Conservation (phyloP, 2,329 filamentous ascomycete species). For the Cadophora sp. region DNA sequence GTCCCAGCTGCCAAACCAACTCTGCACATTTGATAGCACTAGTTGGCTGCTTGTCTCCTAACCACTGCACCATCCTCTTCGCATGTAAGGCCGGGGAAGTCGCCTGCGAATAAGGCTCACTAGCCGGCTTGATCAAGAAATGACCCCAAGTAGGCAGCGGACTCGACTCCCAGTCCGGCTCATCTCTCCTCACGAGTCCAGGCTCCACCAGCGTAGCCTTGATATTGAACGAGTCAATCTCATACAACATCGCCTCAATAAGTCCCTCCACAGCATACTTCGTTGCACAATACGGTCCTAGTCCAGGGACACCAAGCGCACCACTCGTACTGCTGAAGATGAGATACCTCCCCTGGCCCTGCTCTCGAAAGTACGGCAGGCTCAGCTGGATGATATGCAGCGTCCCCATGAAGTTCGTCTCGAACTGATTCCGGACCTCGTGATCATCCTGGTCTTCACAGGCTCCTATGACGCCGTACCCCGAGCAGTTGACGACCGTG, state of each 20-base stretch:
- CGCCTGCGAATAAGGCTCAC: slow-evolving; percentile 78
- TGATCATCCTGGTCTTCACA: slow-evolving; percentile 97
- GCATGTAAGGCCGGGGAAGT: slow-evolving; percentile 88
- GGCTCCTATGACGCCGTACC: slow-evolving; percentile 92
- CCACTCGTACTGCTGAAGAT: slow-evolving; percentile 95
- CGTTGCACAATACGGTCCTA: slow-evolving; percentile 94
- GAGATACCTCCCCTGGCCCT: slow-evolving; percentile 80
- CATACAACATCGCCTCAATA: slow-evolving; percentile 96
- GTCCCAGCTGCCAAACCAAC: slow-evolving; percentile 91
- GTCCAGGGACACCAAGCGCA: slow-evolving; percentile 88
- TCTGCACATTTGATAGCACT: slow-evolving; percentile 93
- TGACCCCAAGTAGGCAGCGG: slow-evolving; percentile 86
- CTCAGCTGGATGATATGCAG: slow-evolving; percentile 91
- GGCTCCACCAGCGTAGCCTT: slow-evolving; percentile 94
- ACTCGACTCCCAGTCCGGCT: slow-evolving; percentile 60
- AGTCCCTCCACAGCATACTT: slow-evolving; percentile 97
- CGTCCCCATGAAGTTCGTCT: slow-evolving; percentile 97
- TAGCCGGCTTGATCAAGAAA: slow-evolving; percentile 87
- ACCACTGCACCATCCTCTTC: slow-evolving; percentile 90
- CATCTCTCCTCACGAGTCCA: slow-evolving; percentile 85
- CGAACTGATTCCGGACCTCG: slow-evolving; percentile 94
- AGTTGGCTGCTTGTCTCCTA: slow-evolving; percentile 89
- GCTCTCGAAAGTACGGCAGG: slow-evolving; percentile 84
- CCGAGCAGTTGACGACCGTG: slow-evolving; percentile 90
- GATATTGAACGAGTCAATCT: slow-evolving; percentile 89